Evolutionary conservation across 495 filamentous ascomycete species (phyloP), one percentile per base, ranked within the genome.

Genomic region (Rhizodiscina lignyota): DNA sequence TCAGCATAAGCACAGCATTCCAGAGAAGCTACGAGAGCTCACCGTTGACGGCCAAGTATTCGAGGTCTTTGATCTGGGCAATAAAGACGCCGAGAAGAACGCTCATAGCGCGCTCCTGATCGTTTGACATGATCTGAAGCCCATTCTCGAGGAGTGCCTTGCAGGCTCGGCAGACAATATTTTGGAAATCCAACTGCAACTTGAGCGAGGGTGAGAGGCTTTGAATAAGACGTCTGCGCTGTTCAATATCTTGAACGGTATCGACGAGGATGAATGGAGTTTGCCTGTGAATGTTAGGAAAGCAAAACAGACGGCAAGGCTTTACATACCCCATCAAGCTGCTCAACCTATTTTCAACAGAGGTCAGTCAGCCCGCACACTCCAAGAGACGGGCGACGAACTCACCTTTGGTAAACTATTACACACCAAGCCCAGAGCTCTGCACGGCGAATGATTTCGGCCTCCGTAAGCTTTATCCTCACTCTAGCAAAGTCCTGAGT

Each of bases 371-470:
- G 24, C 13, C 24, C 24, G 24, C 8, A 13, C 24, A 8, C 24
- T 8, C 8, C 24, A 13, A 13, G 13, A 8, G 24, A 27, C 24
- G 13, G n/a, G n/a, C n/a, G n/a, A n/a, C n/a, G 13, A 27, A 27
- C 24, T 27, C 24, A 27, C 24, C 24, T 50, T 37, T 61, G 55
- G 36, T 60, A 67, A 4, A 53, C 53, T 20, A 59, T 48, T 10
- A 61, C 43, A 37, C 56, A 59, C 22, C 62, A 56, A 2, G 51
- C 55, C 62, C 64, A 66, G 1, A 67, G 49, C 37, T 59, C 54
- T 0, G 56, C 56, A 3, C 61, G 59, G 6, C 54, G 48, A 15
- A 42, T 39, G 21, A 61, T 54, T 28, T 66, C 61, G 5, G 45
- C 35, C 3, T 59, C 54, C 0, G 49, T 59, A 0, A 51, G 51